Base-by-base conservation (phyloP, 768 basidiomycete genomes). In the Candolleomyces eurysporus region DNA sequence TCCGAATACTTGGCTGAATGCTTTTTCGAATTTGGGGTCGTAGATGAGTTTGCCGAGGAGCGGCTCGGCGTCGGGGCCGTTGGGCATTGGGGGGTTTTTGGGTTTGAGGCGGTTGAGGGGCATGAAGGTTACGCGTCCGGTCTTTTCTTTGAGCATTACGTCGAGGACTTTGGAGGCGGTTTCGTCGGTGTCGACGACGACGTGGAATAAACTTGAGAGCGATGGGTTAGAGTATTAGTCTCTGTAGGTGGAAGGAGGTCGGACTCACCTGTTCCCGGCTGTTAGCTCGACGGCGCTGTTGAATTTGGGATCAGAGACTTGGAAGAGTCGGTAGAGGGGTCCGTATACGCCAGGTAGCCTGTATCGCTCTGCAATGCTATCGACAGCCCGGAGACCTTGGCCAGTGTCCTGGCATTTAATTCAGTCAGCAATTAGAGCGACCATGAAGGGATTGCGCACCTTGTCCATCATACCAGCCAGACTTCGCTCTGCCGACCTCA, bases 51-150 rank as follows among this genome's bases (percentile, higher is more conserved):
- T 95, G 63, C 86, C 82, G 32, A 99, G 81, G 51, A 94, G 84
- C 0, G 92, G 91, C 58, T 91, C 87, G 0, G 89, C 88, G 63
- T 92, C 90, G 61, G 87, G 83, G 0, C 87, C 89, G 76, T 90
- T 80, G 9, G 89, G 89, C 19, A 85, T 77, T 0, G 83, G 79
- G 1, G 80, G 78, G 42, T 80, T 81, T 64, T 91, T 92, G 57
- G 91, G 90, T 67, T 90, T 89, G 61, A 99, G 86, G 14, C 97
- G 90, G 73, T 98, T 98, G 45, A 99, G 84, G 19, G 97, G 97
- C 90, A 99, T 96, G 77, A 98, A 98, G 0, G 97, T 99, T 8
- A 99, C 92, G 55, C 97, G 88, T 2, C 96, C 97, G 11, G 87
- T 91, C 72, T 91, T 93, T 71, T 98, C 95, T 68, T 88, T 88